Evolutionary conservation across 148 eudicot genomes (phyloP).

Genomic region (Diospyros kaki): DNA sequence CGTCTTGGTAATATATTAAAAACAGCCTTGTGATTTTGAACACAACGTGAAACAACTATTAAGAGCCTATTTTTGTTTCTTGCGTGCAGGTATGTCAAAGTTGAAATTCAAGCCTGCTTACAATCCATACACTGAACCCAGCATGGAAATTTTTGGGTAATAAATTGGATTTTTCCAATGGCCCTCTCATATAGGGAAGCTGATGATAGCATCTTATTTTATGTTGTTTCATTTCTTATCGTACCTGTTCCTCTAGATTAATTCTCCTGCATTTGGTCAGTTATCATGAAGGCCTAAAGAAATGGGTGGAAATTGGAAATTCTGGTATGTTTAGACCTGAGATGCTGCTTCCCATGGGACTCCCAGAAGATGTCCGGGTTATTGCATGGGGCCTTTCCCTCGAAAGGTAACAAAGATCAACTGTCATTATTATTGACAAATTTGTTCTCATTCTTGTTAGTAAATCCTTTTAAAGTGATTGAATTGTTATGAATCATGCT

Average conservation of each 20-base stretch:
- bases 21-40: constrained; percentile 3
- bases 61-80: neutral
- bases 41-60: neutral
- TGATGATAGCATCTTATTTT: neutral
- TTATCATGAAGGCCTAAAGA: constrained; percentile 81
- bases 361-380: constrained; percentile 90
- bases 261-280: constrained; percentile 29
- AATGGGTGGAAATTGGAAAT: constrained; percentile 95
- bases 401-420: constrained; percentile 54
- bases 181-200: neutral
- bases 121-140: constrained; percentile 16
- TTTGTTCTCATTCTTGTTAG: neutral
- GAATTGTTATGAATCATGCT: neutral
- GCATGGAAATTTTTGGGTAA: constrained; percentile 98
- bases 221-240: neutral
- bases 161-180: neutral
- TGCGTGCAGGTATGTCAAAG: constrained; percentile 18
- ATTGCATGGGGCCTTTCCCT: constrained; percentile 98
- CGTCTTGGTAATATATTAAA: constrained; percentile 57
- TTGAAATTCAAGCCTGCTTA: constrained; percentile 19
- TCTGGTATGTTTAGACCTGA: constrained; percentile 97
- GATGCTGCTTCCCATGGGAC: constrained; percentile 95
- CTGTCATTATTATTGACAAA: neutral
- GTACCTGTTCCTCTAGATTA: neutral
- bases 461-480: neutral